phyloP scores from a whole-genome alignment of 768 basidiomycete species.

The Suillus subalutaceus region DNA sequence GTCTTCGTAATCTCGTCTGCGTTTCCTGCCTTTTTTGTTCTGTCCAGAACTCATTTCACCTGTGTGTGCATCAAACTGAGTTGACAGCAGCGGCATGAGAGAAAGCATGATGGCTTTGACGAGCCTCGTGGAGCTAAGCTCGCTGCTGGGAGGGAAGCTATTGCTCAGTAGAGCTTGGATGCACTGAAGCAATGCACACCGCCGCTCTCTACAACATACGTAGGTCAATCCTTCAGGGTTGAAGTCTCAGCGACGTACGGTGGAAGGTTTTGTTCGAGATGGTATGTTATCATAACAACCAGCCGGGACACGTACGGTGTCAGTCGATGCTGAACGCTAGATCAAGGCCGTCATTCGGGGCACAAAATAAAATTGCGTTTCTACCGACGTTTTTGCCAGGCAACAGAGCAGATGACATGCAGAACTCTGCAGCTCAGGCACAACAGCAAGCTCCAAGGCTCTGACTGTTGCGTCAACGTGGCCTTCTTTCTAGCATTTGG shows the following conservation, averaged over 20 bases:
- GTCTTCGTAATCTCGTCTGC: conserved; percentile 70
- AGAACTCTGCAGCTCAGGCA: conserved; percentile 48
- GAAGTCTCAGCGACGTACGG: conserved; percentile 41
- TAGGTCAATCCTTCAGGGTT: conserved; percentile 7
- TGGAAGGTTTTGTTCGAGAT: conserved; percentile 58
- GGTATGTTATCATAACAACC: conserved; percentile 54
- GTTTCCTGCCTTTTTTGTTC: conserved; percentile 66
- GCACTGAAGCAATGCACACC: conserved; percentile 47
- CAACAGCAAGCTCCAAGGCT: conserved; percentile 51
- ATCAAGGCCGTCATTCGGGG: conserved; percentile 1
- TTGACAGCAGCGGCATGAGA: conserved; percentile 50
- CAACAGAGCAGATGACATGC: conserved; percentile 46
- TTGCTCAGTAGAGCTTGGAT: conserved; percentile 45
- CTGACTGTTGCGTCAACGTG: conserved; percentile 54
- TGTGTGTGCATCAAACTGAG: conserved; percentile 35
- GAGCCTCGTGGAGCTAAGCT: conserved; percentile 53
- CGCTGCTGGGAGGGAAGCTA: conserved; percentile 50
- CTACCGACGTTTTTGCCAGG: conserved; percentile 51
- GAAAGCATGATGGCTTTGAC: conserved; percentile 54
- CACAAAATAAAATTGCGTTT: neutral
- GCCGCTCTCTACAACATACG: conserved; percentile 36
- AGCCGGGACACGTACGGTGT: conserved; percentile 58
- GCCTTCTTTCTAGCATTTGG: conserved; percentile 28
- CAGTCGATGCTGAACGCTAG: conserved; percentile 57
- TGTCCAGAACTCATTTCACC: conserved; percentile 23